phyloP scores from a whole-genome alignment of 768 basidiomycete species.

The Naganishia randhawae region DNA sequence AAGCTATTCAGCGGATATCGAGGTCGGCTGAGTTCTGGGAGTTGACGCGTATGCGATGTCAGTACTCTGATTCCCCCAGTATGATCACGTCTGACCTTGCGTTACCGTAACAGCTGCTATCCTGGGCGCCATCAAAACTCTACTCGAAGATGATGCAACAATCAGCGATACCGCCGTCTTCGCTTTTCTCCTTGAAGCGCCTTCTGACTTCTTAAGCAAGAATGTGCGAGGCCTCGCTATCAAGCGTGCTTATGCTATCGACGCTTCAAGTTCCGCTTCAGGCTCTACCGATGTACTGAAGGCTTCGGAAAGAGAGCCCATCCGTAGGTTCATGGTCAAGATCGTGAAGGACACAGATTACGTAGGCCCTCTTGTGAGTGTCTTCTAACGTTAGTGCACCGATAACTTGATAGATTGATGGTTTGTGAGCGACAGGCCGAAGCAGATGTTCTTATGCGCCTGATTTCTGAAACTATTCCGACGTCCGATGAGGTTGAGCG shows the following conservation, averaged over 20 bases:
- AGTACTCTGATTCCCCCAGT: not conserved
- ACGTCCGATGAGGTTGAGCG: not conserved
- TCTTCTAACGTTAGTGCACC: not conserved
- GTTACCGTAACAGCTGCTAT: slow-evolving; percentile 1
- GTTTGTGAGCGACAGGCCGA: not conserved
- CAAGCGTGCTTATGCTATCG: slow-evolving; percentile 22
- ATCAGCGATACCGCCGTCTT: slow-evolving; percentile 2
- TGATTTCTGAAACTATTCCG: not conserved
- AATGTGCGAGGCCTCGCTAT: slow-evolving; percentile 12
- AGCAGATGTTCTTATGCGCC: not conserved
- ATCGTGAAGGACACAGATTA: slow-evolving; percentile 13
- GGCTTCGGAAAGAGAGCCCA: not conserved
- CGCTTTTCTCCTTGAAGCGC: slow-evolving; percentile 19
- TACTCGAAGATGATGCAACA: not conserved
- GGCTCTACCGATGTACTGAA: not conserved
- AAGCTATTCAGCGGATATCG: slow-evolving; percentile 24
- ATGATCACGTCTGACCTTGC: not conserved
- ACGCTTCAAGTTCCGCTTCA: not conserved
- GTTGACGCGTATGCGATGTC: slow-evolving; percentile 33
- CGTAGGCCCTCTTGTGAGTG: slow-evolving; percentile 20
- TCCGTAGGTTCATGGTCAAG: slow-evolving; percentile 14
- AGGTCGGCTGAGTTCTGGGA: slow-evolving; percentile 34
- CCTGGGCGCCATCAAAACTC: not conserved
- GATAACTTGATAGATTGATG: not conserved
- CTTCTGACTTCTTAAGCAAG: slow-evolving; percentile 20